phyloP scores from a whole-genome alignment of 176 grass and related monocot species.

The Oryza brachyantha region DNA sequence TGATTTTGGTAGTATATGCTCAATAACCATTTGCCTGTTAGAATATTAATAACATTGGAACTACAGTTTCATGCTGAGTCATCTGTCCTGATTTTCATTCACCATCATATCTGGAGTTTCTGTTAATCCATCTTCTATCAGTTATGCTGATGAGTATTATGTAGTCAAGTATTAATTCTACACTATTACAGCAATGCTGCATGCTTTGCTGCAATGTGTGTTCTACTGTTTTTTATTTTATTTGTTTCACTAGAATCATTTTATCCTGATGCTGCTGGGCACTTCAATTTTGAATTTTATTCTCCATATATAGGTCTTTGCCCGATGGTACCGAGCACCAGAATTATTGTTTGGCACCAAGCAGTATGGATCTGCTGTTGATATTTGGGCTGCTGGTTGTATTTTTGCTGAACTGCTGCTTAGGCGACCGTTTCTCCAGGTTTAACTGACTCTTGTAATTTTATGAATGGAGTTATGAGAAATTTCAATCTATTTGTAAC shows the following conservation, averaged over 20 bases:
- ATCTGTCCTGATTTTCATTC: slow-evolving; percentile 1
- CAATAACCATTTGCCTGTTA: slow-evolving; percentile 11
- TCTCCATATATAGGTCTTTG: slow-evolving; percentile 75
- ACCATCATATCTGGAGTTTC: slow-evolving; percentile 6
- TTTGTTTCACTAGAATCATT: slow-evolving; percentile 5
- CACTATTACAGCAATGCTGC: neutral
- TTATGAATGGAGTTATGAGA: slow-evolving; percentile 8
- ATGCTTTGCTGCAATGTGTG: neutral
- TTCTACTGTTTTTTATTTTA: neutral
- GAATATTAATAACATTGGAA: slow-evolving; percentile 2
- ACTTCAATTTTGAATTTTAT: slow-evolving; percentile 14
- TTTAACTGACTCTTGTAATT: slow-evolving; percentile 31
- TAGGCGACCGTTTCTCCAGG: slow-evolving; percentile 85
- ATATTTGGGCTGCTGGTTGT: slow-evolving; percentile 97
- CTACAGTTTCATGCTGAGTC: neutral
- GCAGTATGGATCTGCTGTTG: slow-evolving; percentile 95
- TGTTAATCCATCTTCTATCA: slow-evolving; percentile 16
- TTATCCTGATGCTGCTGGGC: neutral
- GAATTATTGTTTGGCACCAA: slow-evolving; percentile 95
- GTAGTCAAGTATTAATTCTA: slow-evolving; percentile 11
- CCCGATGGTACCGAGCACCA: slow-evolving; percentile 96
- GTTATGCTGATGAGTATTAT: slow-evolving; percentile 9
- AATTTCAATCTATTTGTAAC: neutral
- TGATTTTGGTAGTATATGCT: neutral
- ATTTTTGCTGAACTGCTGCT: slow-evolving; percentile 96